These are phyloP conservation scores for Phytophthora sp. DNA, from an alignment of 352 stramenopile species.

Conservation along the genomic window DNA sequence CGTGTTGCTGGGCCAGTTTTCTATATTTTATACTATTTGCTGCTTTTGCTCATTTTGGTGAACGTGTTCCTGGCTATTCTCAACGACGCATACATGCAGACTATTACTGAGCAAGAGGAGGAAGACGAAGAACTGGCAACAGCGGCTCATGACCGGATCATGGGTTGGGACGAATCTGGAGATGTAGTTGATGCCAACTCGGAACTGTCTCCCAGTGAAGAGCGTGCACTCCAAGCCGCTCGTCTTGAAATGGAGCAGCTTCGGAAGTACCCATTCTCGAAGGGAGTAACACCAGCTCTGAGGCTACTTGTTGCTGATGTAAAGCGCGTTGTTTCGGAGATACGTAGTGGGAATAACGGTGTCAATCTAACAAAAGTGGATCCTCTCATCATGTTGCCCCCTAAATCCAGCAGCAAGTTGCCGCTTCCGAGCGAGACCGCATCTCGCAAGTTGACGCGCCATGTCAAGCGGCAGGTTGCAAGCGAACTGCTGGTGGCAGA, in stretches of 20 bases:
- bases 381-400: conserved; percentile 45
- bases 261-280: conserved; percentile 66
- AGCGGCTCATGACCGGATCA: conserved; percentile 4
- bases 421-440: conserved; percentile 8
- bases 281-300: conserved; percentile 38
- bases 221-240: conserved; percentile 20
- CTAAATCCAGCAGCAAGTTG: background rate
- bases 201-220: conserved; percentile 33
- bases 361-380: conserved; percentile 55
- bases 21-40: conserved; percentile 75
- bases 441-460: conserved; percentile 56
- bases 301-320: conserved; percentile 46
- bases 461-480: conserved; percentile 50
- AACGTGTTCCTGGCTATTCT: conserved; percentile 82
- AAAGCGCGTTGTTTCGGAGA: conserved; percentile 48
- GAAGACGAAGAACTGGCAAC: conserved; percentile 45
- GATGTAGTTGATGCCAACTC: conserved; percentile 32
- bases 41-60: conserved; percentile 70
- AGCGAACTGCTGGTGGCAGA: conserved; percentile 32
- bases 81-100: conserved; percentile 79
- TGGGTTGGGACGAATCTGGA: conserved; percentile 33
- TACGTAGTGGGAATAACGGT: conserved; percentile 47
- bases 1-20: conserved; percentile 62
- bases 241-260: conserved; percentile 52
- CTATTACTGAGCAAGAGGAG: conserved; percentile 68